Base-by-base conservation (phyloP, 1,139 yeast genomes). In the Candida gigantensis region DNA sequence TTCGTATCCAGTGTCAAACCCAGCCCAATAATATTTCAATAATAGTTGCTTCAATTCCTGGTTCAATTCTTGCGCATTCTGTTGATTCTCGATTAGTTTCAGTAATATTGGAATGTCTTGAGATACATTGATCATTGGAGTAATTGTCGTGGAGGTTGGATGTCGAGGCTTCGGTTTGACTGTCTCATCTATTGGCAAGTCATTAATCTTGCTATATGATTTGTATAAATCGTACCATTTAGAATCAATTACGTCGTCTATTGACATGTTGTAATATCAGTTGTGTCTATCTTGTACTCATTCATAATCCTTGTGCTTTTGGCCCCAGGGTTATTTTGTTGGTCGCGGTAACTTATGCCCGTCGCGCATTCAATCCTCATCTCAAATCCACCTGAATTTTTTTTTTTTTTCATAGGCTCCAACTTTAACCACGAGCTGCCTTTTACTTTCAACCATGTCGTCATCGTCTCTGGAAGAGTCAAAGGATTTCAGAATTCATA, bases 401-500 rank as follows among this genome's bases (percentile, higher is more conserved):
- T 25, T 30, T 24, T 16, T 16, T 26, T 9, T 26, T 15, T 13
- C 8, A 7, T 19, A n/a, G n/a, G n/a, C n/a, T n/a, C n/a, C n/a
- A n/a, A n/a, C n/a, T n/a, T n/a, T n/a, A n/a, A n/a, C n/a, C n/a
- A n/a, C n/a, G n/a, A n/a, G n/a, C 7, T 18, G 5, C 32, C 20
- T 21, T 14, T 21, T 14, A 16, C 36, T 36, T 39, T n/a, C 39
- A 18, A 18, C 5, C 19, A 18, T 18, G 19, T 18, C 19, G 7
- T 18, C 19, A n/a, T n/a, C n/a, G n/a, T n/a, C n/a, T n/a, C n/a
- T n/a, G 5, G 19, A 18, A n/a, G 38, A 34, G 8, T 6, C 11
- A n/a, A 32, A 90, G n/a, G 35, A 35, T 7, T n/a, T 35, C 9
- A 16, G 90, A 32, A 53, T 85, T n/a, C 84, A 81, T 52, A 77